These are phyloP conservation scores for Alternaria incomplexa DNA, from an alignment of 2,329 filamentous ascomycete genomes.

Conservation along the genomic window DNA sequence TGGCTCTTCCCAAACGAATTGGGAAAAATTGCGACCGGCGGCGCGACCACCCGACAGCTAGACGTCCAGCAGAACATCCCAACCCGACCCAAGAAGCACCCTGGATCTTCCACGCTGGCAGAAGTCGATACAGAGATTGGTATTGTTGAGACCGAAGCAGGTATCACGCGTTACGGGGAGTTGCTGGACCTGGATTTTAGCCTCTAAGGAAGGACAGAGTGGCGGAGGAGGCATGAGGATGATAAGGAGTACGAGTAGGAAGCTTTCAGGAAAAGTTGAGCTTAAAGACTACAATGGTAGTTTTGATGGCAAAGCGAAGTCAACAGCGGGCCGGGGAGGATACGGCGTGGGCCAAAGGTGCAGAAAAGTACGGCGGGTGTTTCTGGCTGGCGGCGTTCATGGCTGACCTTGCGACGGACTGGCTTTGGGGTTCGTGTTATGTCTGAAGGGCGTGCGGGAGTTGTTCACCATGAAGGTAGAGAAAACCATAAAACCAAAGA, in stretches of 20 bases:
- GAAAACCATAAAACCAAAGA: slow-evolving; percentile 17
- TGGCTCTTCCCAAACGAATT: slow-evolving; percentile 84
- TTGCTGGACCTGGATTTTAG: slow-evolving; percentile 40
- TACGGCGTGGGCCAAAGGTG: neutral
- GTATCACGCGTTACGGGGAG: slow-evolving; percentile 44
- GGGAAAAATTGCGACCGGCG: slow-evolving; percentile 67
- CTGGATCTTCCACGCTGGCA: neutral
- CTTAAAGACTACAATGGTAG: neutral
- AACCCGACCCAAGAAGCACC: slow-evolving; percentile 13
- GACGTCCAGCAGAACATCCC: neutral
- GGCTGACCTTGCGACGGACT: neutral
- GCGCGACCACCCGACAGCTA: neutral
- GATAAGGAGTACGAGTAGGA: neutral
- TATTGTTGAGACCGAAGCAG: slow-evolving; percentile 40
- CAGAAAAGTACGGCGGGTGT: neutral
- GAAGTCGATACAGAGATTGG: neutral
- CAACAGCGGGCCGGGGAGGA: neutral
- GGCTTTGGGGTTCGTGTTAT: neutral
- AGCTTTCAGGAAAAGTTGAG: neutral
- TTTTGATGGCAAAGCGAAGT: neutral
- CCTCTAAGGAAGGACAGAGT: neutral
- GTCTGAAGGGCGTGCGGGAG: neutral
- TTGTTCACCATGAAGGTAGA: neutral
- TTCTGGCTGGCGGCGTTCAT: neutral
- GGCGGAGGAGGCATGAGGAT: neutral